Conservation (phyloP, 2,329 filamentous ascomycete genomes). For the Claviceps arundinis region DNA sequence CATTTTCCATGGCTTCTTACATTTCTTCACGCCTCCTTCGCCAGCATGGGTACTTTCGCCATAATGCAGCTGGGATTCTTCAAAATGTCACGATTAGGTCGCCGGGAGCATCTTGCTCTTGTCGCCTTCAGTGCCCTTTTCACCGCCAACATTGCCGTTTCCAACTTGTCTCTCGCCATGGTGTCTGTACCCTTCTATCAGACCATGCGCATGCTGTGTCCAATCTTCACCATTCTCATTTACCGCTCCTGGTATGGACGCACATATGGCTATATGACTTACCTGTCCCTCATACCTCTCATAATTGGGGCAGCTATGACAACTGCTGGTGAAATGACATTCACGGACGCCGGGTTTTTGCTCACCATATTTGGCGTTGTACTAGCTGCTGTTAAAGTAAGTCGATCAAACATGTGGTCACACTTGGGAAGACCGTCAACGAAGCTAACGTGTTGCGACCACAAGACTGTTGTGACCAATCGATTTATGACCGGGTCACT, state of each 20-base stretch:
- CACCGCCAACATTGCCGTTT: constrained; percentile 50
- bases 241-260: constrained; percentile 43
- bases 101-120: constrained; percentile 40
- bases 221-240: constrained; percentile 48
- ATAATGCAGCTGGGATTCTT: constrained; percentile 40
- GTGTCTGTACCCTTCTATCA: constrained; percentile 55
- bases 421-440: not conserved
- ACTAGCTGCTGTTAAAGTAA: constrained; percentile 40
- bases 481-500: constrained; percentile 49
- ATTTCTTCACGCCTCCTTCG: constrained; percentile 42
- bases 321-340: constrained; percentile 50
- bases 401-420: not conserved
- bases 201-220: constrained; percentile 47
- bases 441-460: not conserved
- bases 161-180: constrained; percentile 48
- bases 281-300: constrained; percentile 47
- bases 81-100: constrained; percentile 36
- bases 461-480: constrained; percentile 45
- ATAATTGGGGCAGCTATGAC: constrained; percentile 46
- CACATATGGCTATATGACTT: constrained; percentile 41
- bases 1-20: constrained; percentile 49
- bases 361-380: constrained; percentile 41
- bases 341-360: constrained; percentile 42
- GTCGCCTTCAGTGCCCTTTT: constrained; percentile 47
- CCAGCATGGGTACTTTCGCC: constrained; percentile 39